Base-by-base conservation (phyloP, 2,329 filamentous ascomycete genomes). In the Sporothrix variecibatus region DNA sequence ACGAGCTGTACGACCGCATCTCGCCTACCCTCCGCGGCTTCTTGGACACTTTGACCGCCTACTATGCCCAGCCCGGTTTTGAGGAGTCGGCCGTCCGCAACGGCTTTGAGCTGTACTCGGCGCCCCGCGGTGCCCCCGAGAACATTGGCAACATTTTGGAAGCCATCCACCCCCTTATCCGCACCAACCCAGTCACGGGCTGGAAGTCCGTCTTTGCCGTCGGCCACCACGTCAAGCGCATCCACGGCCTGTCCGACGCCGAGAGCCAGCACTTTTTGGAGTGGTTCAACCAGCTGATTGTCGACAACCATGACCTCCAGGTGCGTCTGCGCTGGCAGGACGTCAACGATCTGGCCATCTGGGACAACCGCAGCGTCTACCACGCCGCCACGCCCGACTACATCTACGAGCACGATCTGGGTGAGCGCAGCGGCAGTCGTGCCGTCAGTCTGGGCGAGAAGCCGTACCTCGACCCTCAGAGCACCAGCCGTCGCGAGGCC, bases 1-100 rank as follows among this genome's bases (percentile, higher is more conserved):
- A 92, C 78, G 90, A 92, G 77, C 81, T 91, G 15, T 92, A 91
- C 78, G 90, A 93, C 78, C 86, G 89, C 38, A 84, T 93, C 74
- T 90, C 87, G 3, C 82, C 83, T 2, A 82, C 87, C 0, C 87
- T 75, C 23, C 70, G 72, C 23, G 11, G 20, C 1, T 91, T 91
- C 79, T 84, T 91, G 38, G 89, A 92, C 72, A 80, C 81, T 0
- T 80, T 92, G 8, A 91, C 88, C 0, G 90, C 86, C 2, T 88
- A 86, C 0, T 86, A 86, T 75, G 84, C 84, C 0, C 83, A 87
- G 77, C 86, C 87, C 0, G 79, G 80, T 1, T 90, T 89, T 80
- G 83, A 83, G 73, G 80, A 86, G 20, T 82, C 85, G 8, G 87
- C 87, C 0, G 81, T 82, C 6, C 77, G 78, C 4, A 82, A 84